These are phyloP conservation scores for Paralagenidium karlingii DNA, from an alignment of 352 stramenopile genomes.

Conservation along the genomic window DNA sequence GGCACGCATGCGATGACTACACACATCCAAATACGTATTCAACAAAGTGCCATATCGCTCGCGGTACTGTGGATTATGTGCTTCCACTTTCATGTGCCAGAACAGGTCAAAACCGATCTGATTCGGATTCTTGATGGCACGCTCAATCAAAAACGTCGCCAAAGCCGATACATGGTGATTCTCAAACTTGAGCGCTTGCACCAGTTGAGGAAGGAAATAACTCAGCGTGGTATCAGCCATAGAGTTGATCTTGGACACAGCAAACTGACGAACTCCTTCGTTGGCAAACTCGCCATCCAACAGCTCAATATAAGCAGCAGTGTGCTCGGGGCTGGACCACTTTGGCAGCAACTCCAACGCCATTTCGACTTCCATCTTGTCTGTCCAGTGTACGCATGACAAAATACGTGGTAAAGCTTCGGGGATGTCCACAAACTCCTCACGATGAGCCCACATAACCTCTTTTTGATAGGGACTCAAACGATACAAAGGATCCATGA, in stretches of 20 bases:
- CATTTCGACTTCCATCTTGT: constrained; percentile 54
- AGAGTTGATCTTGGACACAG: constrained; percentile 54
- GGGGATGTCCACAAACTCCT: constrained; percentile 68
- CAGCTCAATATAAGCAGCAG: constrained; percentile 72
- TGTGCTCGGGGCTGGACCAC: constrained; percentile 60
- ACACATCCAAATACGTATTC: constrained; percentile 75
- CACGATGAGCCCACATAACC: constrained; percentile 67
- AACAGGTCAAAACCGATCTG: constrained; percentile 85
- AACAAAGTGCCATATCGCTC: constrained; percentile 73
- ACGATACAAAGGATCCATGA: constrained; percentile 68
- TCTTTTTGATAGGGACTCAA: constrained; percentile 75
- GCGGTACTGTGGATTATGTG: constrained; percentile 64
- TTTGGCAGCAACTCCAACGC: constrained; percentile 45
- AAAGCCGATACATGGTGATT: constrained; percentile 73
- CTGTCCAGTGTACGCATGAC: constrained; percentile 71
- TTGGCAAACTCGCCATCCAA: constrained; percentile 73
- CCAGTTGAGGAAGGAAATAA: constrained; percentile 80
- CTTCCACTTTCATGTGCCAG: constrained; percentile 84
- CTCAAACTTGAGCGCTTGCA: constrained; percentile 85
- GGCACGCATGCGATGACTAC: constrained; percentile 84
- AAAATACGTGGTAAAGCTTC: constrained; percentile 63
- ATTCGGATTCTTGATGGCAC: constrained; percentile 81
- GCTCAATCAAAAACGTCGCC: constrained; percentile 67
- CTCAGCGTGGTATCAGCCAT: constrained; percentile 84
- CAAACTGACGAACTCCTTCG: constrained; percentile 57